Conservation (phyloP, 805 yeast genomes). For the Maudiozyma serrabonitensis region DNA sequence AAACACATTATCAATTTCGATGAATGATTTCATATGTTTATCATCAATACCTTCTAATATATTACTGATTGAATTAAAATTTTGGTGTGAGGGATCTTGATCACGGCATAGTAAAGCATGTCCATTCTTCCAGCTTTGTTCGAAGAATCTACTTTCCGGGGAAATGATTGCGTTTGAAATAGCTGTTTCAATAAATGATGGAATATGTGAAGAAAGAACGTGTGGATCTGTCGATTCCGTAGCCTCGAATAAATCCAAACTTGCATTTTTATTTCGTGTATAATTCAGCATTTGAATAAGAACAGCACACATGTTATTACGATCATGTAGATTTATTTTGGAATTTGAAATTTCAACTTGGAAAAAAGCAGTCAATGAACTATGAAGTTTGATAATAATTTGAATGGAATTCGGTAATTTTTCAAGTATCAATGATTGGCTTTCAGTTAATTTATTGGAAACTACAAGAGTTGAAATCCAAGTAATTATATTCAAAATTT, state of each 20-base stretch:
- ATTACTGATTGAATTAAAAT: slow-evolving; percentile 25
- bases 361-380: slow-evolving; percentile 55
- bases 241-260: slow-evolving; percentile 38
- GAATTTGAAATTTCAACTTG: slow-evolving; percentile 56
- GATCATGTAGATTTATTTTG: slow-evolving; percentile 43
- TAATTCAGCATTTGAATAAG: slow-evolving; percentile 57
- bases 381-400: slow-evolving; percentile 56
- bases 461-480: slow-evolving; percentile 54
- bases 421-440: slow-evolving; percentile 33
- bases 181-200: slow-evolving; percentile 79
- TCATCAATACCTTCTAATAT: slow-evolving; percentile 15
- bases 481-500: slow-evolving; percentile 56
- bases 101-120: slow-evolving; percentile 23
- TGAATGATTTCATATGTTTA: slow-evolving; percentile 21
- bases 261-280: slow-evolving; percentile 56
- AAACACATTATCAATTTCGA: slow-evolving; percentile 28
- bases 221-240: slow-evolving; percentile 13
- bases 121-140: slow-evolving; percentile 59
- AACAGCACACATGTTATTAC: slow-evolving; percentile 61
- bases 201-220: slow-evolving; percentile 43
- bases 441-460: slow-evolving; percentile 27
- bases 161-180: slow-evolving; percentile 62
- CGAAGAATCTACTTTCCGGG: slow-evolving; percentile 69
- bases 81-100: slow-evolving; percentile 8
- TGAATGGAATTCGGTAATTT: slow-evolving; percentile 63